Conservation (phyloP, 2,329 filamentous ascomycete genomes). For the Sporothrix globosa region DNA sequence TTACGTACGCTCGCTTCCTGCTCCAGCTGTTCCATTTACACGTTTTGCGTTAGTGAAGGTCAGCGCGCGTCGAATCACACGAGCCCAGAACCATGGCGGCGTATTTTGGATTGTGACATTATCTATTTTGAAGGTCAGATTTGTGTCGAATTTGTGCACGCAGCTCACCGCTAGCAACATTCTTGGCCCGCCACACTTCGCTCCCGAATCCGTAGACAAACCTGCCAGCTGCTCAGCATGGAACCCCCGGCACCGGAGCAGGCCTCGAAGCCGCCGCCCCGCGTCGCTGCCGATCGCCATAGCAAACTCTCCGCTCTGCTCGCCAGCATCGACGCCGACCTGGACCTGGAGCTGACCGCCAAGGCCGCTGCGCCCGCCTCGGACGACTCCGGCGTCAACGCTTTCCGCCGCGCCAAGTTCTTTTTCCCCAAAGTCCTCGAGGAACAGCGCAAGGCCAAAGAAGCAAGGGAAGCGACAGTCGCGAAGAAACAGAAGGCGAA, state of each 20-base stretch:
- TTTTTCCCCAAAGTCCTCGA: slow-evolving; percentile 48
- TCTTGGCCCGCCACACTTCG: no score
- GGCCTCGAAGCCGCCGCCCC: background rate
- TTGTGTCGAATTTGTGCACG: no score
- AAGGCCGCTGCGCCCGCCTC: background rate
- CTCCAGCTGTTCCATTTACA: background rate
- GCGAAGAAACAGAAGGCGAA: background rate
- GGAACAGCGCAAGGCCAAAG: slow-evolving; percentile 36
- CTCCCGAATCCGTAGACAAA: background rate
- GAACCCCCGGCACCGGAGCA: background rate
- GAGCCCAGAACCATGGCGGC: background rate
- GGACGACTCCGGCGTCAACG: slow-evolving; percentile 46
- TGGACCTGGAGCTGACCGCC: slow-evolving; percentile 27
- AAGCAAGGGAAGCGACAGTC: background rate
- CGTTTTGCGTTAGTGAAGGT: background rate
- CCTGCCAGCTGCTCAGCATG: background rate
- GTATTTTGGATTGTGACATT: background rate
- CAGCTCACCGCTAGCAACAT: background rate
- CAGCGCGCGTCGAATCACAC: background rate
- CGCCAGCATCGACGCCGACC: slow-evolving; percentile 26
- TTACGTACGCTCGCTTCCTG: background rate
- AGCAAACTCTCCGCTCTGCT: slow-evolving; percentile 18
- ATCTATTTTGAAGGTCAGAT: background rate
- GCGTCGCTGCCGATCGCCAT: background rate
- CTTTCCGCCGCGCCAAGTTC: slow-evolving; percentile 56